Evolutionary conservation across 1,284 basidiomycete genomes (phyloP).

Genomic region (Pseudomicrostroma phylloplanum): DNA sequence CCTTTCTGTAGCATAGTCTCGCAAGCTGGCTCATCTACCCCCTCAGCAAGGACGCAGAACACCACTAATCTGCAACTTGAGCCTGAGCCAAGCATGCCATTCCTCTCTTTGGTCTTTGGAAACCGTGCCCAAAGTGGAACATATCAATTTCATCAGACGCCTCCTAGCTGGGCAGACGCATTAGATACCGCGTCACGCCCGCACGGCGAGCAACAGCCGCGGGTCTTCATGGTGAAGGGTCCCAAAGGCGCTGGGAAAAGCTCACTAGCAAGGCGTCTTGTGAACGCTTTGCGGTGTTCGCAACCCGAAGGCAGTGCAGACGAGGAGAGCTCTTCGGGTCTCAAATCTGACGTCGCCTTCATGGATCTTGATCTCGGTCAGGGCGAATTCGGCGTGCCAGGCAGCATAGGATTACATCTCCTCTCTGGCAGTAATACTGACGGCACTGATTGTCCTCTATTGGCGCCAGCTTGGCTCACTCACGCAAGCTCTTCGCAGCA

Average conservation of each 20-base stretch:
- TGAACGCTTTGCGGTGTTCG: constrained; percentile 64
- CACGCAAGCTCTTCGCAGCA: constrained; percentile 52
- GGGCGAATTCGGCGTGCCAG: constrained; percentile 83
- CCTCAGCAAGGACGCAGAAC: background rate
- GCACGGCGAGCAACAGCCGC: constrained; percentile 18
- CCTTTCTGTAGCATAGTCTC: constrained; percentile 3
- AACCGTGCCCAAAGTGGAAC: constrained; percentile 31
- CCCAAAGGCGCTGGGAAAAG: constrained; percentile 84
- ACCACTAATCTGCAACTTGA: background rate
- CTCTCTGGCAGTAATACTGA: constrained; percentile 48
- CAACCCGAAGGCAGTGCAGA: background rate
- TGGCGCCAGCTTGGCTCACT: constrained; percentile 22
- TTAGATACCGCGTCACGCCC: constrained; percentile 46
- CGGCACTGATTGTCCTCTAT: background rate
- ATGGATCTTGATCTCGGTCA: constrained; percentile 90
- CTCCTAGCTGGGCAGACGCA: background rate
- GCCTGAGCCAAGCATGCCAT: background rate
- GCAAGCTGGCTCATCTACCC: background rate
- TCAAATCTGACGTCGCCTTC: constrained; percentile 67
- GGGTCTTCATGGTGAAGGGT: constrained; percentile 65
- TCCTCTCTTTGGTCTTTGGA: background rate
- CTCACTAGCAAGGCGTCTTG: constrained; percentile 67
- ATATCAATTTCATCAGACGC: background rate
- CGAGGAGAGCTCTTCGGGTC: no score
- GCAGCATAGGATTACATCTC: constrained; percentile 73